These are phyloP conservation scores for Jatropha curcas DNA, from an alignment of 345 rosid genomes.

Conservation along the genomic window DNA sequence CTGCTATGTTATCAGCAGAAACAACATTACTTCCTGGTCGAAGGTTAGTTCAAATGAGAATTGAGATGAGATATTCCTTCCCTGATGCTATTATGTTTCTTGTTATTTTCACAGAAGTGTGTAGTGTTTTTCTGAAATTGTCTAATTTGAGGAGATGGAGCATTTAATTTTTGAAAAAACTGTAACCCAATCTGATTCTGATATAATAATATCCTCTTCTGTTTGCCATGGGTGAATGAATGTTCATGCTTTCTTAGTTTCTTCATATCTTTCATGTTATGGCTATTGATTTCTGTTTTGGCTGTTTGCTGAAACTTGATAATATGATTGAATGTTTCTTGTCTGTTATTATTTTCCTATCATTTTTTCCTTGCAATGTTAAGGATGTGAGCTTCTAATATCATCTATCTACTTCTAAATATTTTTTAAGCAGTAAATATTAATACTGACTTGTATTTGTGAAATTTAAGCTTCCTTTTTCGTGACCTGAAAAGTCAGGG, in stretches of 20 bases:
- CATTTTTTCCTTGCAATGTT: neutral
- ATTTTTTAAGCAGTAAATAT: neutral
- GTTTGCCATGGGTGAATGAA: neutral
- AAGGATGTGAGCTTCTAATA: neutral
- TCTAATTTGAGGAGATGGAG: neutral
- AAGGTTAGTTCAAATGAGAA: conserved; percentile 50
- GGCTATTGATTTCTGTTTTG: neutral
- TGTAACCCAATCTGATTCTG: neutral
- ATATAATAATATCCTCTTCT: neutral
- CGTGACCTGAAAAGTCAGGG: neutral
- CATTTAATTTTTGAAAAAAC: neutral
- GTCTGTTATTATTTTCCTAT: neutral
- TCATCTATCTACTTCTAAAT: neutral
- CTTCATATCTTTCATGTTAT: neutral
- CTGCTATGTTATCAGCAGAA: conserved; percentile 93
- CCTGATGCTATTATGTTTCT: conserved; percentile 4
- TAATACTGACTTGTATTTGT: neutral
- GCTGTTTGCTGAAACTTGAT: neutral
- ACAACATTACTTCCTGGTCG: conserved; percentile 74
- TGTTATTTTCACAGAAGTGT: neutral
- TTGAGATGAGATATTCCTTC: neutral
- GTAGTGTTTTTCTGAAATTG: neutral
- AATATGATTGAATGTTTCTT: neutral
- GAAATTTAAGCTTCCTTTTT: neutral
- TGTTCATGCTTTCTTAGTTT: conserved; percentile 2